Conservation (phyloP, 805 yeast genomes). For the Yamadazyma takamatsuzukensis region DNA sequence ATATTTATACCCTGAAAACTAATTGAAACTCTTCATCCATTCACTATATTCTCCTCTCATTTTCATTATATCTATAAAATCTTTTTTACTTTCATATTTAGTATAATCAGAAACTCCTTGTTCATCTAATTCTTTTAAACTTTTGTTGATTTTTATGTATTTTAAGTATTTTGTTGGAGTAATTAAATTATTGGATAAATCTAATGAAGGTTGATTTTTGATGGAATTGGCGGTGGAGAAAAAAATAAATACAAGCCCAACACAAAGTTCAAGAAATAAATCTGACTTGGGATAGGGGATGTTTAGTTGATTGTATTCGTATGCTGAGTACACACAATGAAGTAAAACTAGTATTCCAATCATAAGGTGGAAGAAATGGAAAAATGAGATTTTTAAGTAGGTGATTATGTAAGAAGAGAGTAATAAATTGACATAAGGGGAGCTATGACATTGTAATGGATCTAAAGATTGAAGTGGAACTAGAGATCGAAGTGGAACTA, state of each 20-base stretch:
- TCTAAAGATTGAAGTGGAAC: too few species aligned
- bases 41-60: slow-evolving; percentile 43
- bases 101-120: slow-evolving; percentile 40
- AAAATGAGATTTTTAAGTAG: too few species aligned
- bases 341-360: slow-evolving; percentile 23
- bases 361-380: too few species aligned
- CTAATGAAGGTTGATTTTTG: slow-evolving; percentile 16
- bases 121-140: slow-evolving; percentile 45
- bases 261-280: slow-evolving; percentile 46
- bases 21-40: slow-evolving; percentile 34
- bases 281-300: slow-evolving; percentile 24
- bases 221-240: slow-evolving; percentile 36
- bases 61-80: slow-evolving; percentile 46
- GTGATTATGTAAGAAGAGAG: too few species aligned
- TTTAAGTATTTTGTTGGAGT: slow-evolving; percentile 33
- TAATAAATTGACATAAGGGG: too few species aligned
- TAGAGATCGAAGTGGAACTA: too few species aligned
- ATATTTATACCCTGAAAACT: too few species aligned
- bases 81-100: slow-evolving; percentile 44
- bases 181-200: slow-evolving; percentile 23
- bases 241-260: slow-evolving; percentile 44
- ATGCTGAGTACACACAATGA: slow-evolving; percentile 54
- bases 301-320: slow-evolving; percentile 44
- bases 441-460: too few species aligned
- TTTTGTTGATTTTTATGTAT: slow-evolving; percentile 45